These are phyloP conservation scores for Drosera capensis DNA, from an alignment of 148 eudicot genomes.

Conservation along the genomic window DNA sequence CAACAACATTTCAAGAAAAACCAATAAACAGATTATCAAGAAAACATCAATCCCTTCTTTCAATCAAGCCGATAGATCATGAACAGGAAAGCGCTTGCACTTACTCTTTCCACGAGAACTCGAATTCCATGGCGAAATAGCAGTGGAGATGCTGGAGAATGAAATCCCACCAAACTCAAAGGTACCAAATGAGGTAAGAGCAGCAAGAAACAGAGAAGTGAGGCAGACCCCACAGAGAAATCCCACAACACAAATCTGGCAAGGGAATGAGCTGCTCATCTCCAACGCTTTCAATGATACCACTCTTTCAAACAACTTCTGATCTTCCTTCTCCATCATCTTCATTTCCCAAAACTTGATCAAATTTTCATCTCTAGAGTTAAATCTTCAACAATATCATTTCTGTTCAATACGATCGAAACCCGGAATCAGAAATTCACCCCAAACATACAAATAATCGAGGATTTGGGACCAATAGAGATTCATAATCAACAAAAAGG, in stretches of 20 bases:
- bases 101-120: slow-evolving; percentile 28
- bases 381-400: too few relatives aligned
- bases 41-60: background rate
- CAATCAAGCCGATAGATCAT: background rate
- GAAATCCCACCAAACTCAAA: slow-evolving; percentile 29
- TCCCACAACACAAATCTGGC: slow-evolving; percentile 84
- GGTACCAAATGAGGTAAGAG: slow-evolving; percentile 52
- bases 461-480: too few relatives aligned
- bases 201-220: slow-evolving; percentile 66
- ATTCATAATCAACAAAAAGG: too few relatives aligned
- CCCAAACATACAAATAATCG: too few relatives aligned
- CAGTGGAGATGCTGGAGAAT: slow-evolving; percentile 27
- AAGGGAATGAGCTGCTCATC: slow-evolving; percentile 75
- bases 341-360: too few relatives aligned
- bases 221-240: slow-evolving; percentile 80
- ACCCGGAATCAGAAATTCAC: too few relatives aligned
- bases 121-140: slow-evolving; percentile 31
- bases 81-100: slow-evolving; percentile 9
- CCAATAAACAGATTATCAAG: background rate
- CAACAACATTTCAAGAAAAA: background rate
- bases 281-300: slow-evolving; percentile 68
- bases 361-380: too few relatives aligned
- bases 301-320: slow-evolving; percentile 54
- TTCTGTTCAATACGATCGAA: too few relatives aligned
- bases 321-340: slow-evolving; percentile 38